Evolutionary conservation across 73 alveolate genomes (phyloP).

Genomic region (Stentor coeruleus): DNA sequence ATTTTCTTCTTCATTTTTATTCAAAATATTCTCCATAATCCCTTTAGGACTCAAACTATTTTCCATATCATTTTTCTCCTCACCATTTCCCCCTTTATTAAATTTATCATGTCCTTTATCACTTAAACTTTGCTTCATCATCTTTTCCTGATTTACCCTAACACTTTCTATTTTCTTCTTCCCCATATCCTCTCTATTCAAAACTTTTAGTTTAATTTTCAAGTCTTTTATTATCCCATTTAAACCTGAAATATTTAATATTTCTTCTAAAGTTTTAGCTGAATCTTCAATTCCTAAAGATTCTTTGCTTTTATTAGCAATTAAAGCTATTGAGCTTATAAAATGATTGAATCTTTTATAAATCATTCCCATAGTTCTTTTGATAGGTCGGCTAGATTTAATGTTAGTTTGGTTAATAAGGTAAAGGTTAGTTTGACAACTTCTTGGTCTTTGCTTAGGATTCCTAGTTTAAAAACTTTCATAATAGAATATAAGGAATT

Average conservation of each 20-base stretch:
- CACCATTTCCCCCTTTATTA: too few relatives aligned
- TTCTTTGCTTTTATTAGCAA: background rate
- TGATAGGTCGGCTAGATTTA: conserved; percentile 54
- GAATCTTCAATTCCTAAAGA: background rate
- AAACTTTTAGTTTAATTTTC: background rate
- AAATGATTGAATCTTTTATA: conserved; percentile 56
- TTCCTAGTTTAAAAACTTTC: conserved; percentile 62
- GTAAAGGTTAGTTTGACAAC: conserved; percentile 55
- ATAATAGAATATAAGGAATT: conserved; percentile 24
- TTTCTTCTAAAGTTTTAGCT: background rate
- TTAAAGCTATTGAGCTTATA: background rate
- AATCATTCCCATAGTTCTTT: conserved; percentile 81
- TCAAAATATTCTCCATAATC: too few relatives aligned
- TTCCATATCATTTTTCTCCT: too few relatives aligned
- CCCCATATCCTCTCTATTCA: too few relatives aligned
- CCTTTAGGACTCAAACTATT: too few relatives aligned
- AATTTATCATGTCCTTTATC: too few relatives aligned
- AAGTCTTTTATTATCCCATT: background rate
- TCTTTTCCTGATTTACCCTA: too few relatives aligned
- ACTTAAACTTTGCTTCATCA: too few relatives aligned
- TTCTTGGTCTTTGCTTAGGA: conserved; percentile 58
- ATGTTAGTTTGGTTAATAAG: conserved; percentile 52
- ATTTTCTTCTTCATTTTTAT: too few relatives aligned
- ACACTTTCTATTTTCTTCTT: too few relatives aligned
- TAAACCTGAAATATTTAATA: background rate